Evolutionary conservation across 106 monocot genomes (phyloP).

Genomic region (Dioscorea alata): DNA sequence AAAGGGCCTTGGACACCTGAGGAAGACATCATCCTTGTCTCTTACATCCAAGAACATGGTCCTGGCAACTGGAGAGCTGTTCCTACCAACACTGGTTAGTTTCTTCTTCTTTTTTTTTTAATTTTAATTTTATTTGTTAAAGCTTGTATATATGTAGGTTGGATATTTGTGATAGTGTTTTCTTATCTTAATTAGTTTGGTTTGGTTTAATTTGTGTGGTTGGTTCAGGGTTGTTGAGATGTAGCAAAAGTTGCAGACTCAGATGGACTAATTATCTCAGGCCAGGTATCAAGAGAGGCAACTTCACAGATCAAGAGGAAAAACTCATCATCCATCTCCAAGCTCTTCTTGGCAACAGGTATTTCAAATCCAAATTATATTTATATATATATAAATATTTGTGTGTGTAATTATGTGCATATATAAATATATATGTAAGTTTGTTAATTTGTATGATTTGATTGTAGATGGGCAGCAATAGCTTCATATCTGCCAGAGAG

Average conservation of each 20-base stretch:
- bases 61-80: conserved; percentile 62
- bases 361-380: background rate
- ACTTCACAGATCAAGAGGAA: conserved; percentile 44
- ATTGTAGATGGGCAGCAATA: conserved; percentile 43
- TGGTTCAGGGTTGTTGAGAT: too few relatives aligned
- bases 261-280: conserved; percentile 65
- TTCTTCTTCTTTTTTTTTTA: too few relatives aligned
- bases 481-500: conserved; percentile 44
- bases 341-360: conserved; percentile 32
- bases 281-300: conserved; percentile 58
- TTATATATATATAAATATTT: too few relatives aligned
- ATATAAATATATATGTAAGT: too few relatives aligned
- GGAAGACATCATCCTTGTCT: conserved; percentile 64
- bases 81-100: conserved; percentile 55
- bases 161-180: too few relatives aligned
- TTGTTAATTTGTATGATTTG: background rate
- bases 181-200: too few relatives aligned
- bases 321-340: conserved; percentile 44
- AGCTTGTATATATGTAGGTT: too few relatives aligned
- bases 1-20: conserved; percentile 85
- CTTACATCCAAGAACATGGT: conserved; percentile 65
- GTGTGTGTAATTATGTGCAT: too few relatives aligned
- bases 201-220: too few relatives aligned
- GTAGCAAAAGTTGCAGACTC: conserved; percentile 34
- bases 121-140: too few relatives aligned